Conservation (phyloP, 352 stramenopile species). For the Phytophthora nicotianae region DNA sequence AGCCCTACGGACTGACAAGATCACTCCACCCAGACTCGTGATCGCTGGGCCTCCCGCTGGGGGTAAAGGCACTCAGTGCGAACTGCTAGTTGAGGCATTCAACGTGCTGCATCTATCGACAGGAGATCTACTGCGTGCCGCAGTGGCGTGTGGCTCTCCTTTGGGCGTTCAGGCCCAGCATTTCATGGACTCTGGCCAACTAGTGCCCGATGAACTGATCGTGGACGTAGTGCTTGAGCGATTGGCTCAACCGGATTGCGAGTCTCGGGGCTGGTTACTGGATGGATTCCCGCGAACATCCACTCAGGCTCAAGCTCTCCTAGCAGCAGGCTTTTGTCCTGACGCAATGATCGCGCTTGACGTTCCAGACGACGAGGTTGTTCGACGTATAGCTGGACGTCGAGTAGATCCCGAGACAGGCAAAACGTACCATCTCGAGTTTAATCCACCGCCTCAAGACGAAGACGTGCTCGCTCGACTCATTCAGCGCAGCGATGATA, state of each 20-base stretch:
- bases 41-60: constrained; percentile 91
- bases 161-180: constrained; percentile 80
- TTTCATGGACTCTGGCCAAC: constrained; percentile 89
- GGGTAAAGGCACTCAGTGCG: constrained; percentile 96
- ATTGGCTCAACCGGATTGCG: constrained; percentile 84
- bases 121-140: constrained; percentile 91
- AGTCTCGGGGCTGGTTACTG: constrained; percentile 88
- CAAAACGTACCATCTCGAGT: constrained; percentile 97
- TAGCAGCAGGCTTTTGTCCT: constrained; percentile 82
- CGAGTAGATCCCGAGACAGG: constrained; percentile 94
- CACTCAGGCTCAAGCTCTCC: constrained; percentile 84
- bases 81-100: constrained; percentile 87
- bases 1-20: constrained; percentile 18
- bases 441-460: constrained; percentile 90
- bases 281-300: constrained; percentile 94
- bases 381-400: constrained; percentile 95
- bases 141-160: constrained; percentile 64
- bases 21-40: constrained; percentile 70
- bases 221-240: constrained; percentile 82
- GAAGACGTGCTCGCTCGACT: constrained; percentile 68
- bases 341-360: constrained; percentile 93
- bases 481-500: constrained; percentile 93
- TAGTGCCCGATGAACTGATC: constrained; percentile 95
- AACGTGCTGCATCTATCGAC: constrained; percentile 93
- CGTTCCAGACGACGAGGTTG: constrained; percentile 94